Conservation (phyloP, 441 rosid genomes). For the Pelargonium cotyledonis region DNA sequence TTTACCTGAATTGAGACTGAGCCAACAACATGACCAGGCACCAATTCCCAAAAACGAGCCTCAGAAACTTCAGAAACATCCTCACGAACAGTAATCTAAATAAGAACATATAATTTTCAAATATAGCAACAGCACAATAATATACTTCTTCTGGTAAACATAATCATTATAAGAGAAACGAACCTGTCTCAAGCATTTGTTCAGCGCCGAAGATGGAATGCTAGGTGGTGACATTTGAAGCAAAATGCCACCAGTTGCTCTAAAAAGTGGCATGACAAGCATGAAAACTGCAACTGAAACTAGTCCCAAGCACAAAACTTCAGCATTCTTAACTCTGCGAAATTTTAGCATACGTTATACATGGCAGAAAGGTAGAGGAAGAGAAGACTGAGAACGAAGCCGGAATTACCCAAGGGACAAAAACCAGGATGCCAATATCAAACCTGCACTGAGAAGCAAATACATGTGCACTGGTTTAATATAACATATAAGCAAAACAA, state of each 20-base stretch:
- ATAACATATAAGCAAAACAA: slow-evolving; percentile 9
- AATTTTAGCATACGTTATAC: slow-evolving; percentile 17
- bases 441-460: slow-evolving; percentile 80
- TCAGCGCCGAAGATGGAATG: slow-evolving; percentile 73
- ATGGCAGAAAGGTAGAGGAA: slow-evolving; percentile 7
- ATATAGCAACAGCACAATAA: not conserved
- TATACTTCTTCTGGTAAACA: not conserved
- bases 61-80: slow-evolving; percentile 66
- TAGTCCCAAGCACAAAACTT: slow-evolving; percentile 83
- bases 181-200: slow-evolving; percentile 90
- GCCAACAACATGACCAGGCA: slow-evolving; percentile 85
- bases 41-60: slow-evolving; percentile 84
- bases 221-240: slow-evolving; percentile 95
- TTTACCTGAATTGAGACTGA: slow-evolving; percentile 67
- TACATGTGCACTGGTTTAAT: slow-evolving; percentile 31
- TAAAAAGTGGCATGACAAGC: slow-evolving; percentile 86
- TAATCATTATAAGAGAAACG: not conserved
- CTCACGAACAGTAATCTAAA: slow-evolving; percentile 60
- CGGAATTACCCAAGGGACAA: slow-evolving; percentile 72
- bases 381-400: slow-evolving; percentile 12
- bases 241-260: slow-evolving; percentile 66
- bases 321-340: slow-evolving; percentile 83
- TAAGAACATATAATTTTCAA: not conserved
- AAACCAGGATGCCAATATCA: slow-evolving; percentile 92
- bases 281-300: slow-evolving; percentile 71